phyloP scores from a whole-genome alignment of 2,329 filamentous ascomycete genomes.

The Neofusicoccum sp. region DNA sequence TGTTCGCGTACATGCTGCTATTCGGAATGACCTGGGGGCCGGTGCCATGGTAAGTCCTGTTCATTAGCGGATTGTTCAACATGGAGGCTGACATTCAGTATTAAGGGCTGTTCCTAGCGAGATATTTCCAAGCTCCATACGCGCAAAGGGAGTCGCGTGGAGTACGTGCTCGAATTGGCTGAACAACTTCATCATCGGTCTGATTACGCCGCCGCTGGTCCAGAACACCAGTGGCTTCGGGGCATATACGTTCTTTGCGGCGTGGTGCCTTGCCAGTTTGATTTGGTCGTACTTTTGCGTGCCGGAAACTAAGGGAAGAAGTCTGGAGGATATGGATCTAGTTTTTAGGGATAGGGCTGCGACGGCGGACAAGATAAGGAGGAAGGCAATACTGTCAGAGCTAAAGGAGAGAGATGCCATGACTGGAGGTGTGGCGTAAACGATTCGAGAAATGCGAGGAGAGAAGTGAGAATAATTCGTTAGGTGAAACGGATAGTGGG shows the following conservation, averaged over 20 bases:
- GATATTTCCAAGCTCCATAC: constrained; percentile 59
- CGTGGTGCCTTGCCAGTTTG: constrained; percentile 33
- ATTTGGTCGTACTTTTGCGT: constrained; percentile 35
- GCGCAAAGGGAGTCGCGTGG: constrained; percentile 65
- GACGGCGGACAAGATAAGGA: constrained; percentile 30
- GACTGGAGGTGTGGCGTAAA: too few species aligned
- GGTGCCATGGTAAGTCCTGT: constrained; percentile 37
- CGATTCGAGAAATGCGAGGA: too few species aligned
- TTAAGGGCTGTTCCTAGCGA: constrained; percentile 52
- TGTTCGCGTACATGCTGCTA: constrained; percentile 60
- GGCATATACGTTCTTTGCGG: constrained; percentile 37
- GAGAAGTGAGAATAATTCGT: too few species aligned
- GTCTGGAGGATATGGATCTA: constrained; percentile 37
- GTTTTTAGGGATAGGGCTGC: constrained; percentile 37
- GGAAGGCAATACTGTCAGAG: constrained; percentile 26
- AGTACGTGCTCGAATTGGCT: constrained; percentile 64
- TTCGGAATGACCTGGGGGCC: constrained; percentile 61
- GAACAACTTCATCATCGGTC: constrained; percentile 63
- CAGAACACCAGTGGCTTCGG: constrained; percentile 52
- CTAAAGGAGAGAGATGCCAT: constrained; percentile 18
- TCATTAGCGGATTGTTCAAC: neutral
- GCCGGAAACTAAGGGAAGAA: constrained; percentile 36
- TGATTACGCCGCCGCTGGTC: constrained; percentile 64
- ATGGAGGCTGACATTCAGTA: neutral
- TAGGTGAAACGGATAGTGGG: too few species aligned